Base-by-base conservation (phyloP, 352 stramenopile genomes). In the Pythium biforme region DNA sequence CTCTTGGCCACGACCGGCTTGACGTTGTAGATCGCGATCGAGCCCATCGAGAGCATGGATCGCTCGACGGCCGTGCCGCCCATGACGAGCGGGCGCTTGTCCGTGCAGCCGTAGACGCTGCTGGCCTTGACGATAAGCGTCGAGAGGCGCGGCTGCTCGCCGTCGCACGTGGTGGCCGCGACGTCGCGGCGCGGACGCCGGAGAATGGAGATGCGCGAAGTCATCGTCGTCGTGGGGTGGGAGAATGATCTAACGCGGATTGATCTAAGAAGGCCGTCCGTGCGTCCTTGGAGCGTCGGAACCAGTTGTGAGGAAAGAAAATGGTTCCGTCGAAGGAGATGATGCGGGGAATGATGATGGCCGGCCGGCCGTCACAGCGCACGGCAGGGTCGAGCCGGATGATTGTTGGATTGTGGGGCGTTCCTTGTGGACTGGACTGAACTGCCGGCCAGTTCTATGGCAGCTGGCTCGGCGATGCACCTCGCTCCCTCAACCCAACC, bases 21-120 rank as follows among this genome's bases (percentile, higher is more conserved):
- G 41, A 74, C 68, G 66, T 65, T 74, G 59, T 69, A 71, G 52
- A 74, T 71, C n/a, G 63, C 62, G 49, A 74, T 62, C 22, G 68
- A 67, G 55, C 63, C 65, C 53, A 74, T 68, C 33, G 56, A 64
- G 33, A 74, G 23, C 68, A 74, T 74, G 40, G 68, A 71, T 2
- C 62, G 62, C 53, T 74, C 68, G 45, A 74, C 43, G 49, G 62
- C 59, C 34, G 62, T 72, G 59, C 63, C 63, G 37, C 62, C 68
- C 68, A 74, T 74, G 51, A 71, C 56, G 3, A 70, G 31, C 53
- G 61, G 48, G 17, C 59, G 64, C 52, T 66, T 66, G 57, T 70
- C 64, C 5, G 64, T 31, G 51, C 64, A 40, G 45, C 56, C 64
- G 46, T 70, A 66, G 23, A 70, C 53, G 39, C 56, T 59, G 52